Conservation (phyloP, 1,284 basidiomycete species). For the Spongispora temasekensis region DNA sequence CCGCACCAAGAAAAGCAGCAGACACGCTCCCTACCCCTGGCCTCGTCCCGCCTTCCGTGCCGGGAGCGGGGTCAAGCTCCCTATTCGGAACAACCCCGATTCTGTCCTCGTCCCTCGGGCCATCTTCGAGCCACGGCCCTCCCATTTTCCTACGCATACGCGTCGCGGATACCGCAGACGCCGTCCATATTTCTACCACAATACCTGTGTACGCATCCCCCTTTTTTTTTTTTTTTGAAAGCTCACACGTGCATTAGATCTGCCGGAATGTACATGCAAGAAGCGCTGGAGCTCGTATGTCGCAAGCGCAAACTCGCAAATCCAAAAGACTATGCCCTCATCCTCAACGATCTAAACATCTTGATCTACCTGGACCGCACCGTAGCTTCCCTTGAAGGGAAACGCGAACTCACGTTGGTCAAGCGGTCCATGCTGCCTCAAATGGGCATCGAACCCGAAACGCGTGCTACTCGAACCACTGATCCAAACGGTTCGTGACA, state of each 20-base stretch:
- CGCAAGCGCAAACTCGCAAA: conserved; percentile 71
- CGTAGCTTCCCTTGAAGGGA: conserved; percentile 89
- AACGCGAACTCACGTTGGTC: conserved; percentile 82
- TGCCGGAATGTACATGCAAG: conserved; percentile 96
- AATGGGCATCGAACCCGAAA: conserved; percentile 63
- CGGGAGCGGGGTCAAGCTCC: conserved; percentile 25
- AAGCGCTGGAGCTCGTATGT: conserved; percentile 88
- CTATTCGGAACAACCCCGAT: conserved; percentile 47
- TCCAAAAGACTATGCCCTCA: conserved; percentile 82
- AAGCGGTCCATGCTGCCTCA: conserved; percentile 75
- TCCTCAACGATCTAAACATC: conserved; percentile 76
- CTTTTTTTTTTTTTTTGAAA: background rate
- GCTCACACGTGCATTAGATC: conserved; percentile 50
- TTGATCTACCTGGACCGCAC: conserved; percentile 94
- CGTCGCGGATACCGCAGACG: conserved; percentile 76
- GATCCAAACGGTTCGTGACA: conserved; percentile 83
- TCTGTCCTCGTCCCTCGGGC: conserved; percentile 65
- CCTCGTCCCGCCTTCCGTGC: conserved; percentile 24
- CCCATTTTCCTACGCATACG: conserved; percentile 80
- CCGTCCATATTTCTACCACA: conserved; percentile 82
- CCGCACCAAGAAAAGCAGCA: conserved; percentile 58
- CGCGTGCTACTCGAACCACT: conserved; percentile 64
- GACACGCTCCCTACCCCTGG: conserved; percentile 28
- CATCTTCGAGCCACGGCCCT: conserved; percentile 69
- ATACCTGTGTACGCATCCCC: conserved; percentile 73